Evolutionary conservation across 768 basidiomycete species (phyloP).

Genomic region (Suillus subluteus): DNA sequence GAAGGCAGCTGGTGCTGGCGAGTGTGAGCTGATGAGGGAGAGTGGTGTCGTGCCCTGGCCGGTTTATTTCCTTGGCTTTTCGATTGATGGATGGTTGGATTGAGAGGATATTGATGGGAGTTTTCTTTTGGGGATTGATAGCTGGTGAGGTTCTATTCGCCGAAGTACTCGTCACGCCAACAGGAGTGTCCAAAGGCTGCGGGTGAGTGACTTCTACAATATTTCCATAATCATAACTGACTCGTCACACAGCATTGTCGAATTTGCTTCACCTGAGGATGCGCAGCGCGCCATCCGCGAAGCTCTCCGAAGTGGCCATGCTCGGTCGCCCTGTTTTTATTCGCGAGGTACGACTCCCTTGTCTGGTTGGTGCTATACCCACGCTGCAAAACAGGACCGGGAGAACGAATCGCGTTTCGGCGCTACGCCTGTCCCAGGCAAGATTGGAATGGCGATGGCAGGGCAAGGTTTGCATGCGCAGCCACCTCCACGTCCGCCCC

Average conservation of each 20-base stretch:
- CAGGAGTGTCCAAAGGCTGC: slow-evolving; percentile 97
- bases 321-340: slow-evolving; percentile 95
- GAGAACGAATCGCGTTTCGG: slow-evolving; percentile 96
- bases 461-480: slow-evolving; percentile 82
- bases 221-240: slow-evolving; percentile 11
- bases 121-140: slow-evolving; percentile 88
- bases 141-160: slow-evolving; percentile 99
- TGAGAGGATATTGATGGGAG: slow-evolving; percentile 94
- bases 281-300: slow-evolving; percentile 88
- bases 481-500: slow-evolving; percentile 82
- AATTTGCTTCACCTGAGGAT: slow-evolving; percentile 90
- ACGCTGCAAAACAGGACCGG: slow-evolving; percentile 68
- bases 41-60: slow-evolving; percentile 44
- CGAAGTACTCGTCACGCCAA: slow-evolving; percentile 97
- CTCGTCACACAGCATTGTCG: slow-evolving; percentile 77
- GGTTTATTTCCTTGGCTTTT: slow-evolving; percentile 43
- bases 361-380: slow-evolving; percentile 6
- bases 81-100: slow-evolving; percentile 55
- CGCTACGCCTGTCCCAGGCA: slow-evolving; percentile 92
- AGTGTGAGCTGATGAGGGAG: slow-evolving; percentile 41
- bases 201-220: slow-evolving; percentile 65
- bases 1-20: slow-evolving; percentile 35
- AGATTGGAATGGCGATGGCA: slow-evolving; percentile 95
- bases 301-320: slow-evolving; percentile 85
- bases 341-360: slow-evolving; percentile 70